Base-by-base conservation (phyloP, 768 basidiomycete genomes). In the Kwoniella bestiolae region DNA sequence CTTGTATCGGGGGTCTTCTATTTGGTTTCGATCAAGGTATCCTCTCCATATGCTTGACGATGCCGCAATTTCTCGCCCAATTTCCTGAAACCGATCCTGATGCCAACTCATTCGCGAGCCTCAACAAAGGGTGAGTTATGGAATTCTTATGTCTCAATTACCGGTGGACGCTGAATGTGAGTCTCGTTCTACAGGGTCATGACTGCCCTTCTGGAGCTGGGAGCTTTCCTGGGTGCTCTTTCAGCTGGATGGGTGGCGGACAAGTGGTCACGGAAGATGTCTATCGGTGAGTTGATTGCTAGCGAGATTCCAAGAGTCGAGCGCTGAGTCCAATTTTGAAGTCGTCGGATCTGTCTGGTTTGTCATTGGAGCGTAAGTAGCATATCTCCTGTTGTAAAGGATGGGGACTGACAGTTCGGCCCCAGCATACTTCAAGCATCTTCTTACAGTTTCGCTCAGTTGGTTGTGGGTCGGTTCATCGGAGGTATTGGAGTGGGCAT, bases 211-310 rank as follows among this genome's bases (percentile, higher is more conserved):
- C 25, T 51, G 21, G 69, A 75, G 52, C 66, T 77, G 35, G 79
- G 78, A 50, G 90, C 90, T 25, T 90, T 90, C 88, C 83, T 88
- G 60, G 90, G 90, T 63, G 88, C 89, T 9, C 84, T 91, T 21
- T 80, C 85, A 63, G 89, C 89, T 51, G 90, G 89, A 79, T 71
- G 72, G 9, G 82, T 89, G 50, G 88, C 89, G 18, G 90, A 91
- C 73, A 87, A 85, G 73, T 80, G 90, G 28, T 89, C 88, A 9
- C 84, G 90, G 59, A 91, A 90, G 49, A 51, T 51, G 49, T 51
- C 53, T 5, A 56, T 56, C n/a, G 34, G 29, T 38, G 25, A 26
- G 49, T 25, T n/a, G 21, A 28, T n/a, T 7, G 8, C 12, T 12
- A 35, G 12, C 34, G 12, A 6, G 6, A 35, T 35, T 35, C 5